Evolutionary conservation across 2,329 filamentous ascomycete species (phyloP), one percentile per base, ranked within the genome.

Genomic region (Aspergillus sp.): DNA sequence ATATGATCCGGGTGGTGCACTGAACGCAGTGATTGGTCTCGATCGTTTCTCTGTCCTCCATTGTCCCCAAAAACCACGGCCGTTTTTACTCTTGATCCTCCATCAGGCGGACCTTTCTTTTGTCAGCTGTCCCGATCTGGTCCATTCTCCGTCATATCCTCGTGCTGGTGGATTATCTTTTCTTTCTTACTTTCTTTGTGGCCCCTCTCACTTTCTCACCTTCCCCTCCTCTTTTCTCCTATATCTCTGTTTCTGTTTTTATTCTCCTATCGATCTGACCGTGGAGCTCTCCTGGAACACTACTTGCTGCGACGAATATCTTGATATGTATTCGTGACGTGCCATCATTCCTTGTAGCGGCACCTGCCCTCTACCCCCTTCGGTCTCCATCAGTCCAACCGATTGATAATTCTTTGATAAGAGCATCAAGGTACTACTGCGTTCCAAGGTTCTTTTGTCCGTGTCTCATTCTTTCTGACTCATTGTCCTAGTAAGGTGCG

Each of bases 311-410:
- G 43, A 39, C 37, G 22, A 43, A 32, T 33, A 43, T 25, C 47
- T 48, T 53, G 56, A 45, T 53, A 61, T 61, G 59, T 50, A 52
- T 53, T 47, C 48, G 54, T 60, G 58, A 60, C 55, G 55, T 56
- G 58, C 50, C 43, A 47, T 49, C 58, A 59, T 61, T 61, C 57
- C 42, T 60, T 49, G 53, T 56, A 56, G 53, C 54, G 57, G 57
- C 53, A 51, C 52, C 46, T 49, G 13, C 51, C 47, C 47, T 48
- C 50, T 41, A 27, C 42, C 33, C 32, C 53, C 53, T 39, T 39
- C 17, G 19, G 19, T 54, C 53, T 13, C 20, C 22, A 4, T 19
- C 20, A 22, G n/a, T 17, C 9, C 49, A 35, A 49, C 52, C 38
- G 13, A 19, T 19, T 39, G 37, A 39, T 9, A 19, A 20, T 19